These are phyloP conservation scores for Clonostachys byssicola DNA, from an alignment of 2,329 filamentous ascomycete genomes.

Conservation along the genomic window DNA sequence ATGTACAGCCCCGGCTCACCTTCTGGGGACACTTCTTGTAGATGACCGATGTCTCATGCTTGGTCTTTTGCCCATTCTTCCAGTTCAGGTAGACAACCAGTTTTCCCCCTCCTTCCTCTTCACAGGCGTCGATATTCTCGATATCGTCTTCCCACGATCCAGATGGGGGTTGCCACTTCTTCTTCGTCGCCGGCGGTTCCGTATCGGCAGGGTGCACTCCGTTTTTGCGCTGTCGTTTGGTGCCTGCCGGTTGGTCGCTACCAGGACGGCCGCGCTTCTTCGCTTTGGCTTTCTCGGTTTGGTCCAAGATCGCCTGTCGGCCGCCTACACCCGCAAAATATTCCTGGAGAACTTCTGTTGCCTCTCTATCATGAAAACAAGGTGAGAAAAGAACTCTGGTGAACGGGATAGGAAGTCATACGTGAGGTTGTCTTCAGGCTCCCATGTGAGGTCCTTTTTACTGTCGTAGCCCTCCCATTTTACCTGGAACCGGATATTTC, in stretches of 20 bases:
- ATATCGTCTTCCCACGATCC: constrained; percentile 78
- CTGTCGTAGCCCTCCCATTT: constrained; percentile 80
- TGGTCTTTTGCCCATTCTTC: constrained; percentile 70
- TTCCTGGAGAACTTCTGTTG: constrained; percentile 54
- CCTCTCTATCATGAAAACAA: constrained; percentile 42
- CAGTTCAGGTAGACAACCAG: constrained; percentile 69
- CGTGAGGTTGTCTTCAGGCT: constrained; percentile 63
- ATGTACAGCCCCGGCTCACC: constrained; percentile 32
- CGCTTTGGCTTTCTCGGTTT: constrained; percentile 43
- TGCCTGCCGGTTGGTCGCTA: constrained; percentile 22
- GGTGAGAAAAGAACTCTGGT: background rate
- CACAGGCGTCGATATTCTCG: constrained; percentile 65
- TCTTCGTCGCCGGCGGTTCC: constrained; percentile 40
- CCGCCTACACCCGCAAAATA: constrained; percentile 65
- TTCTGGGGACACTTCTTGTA: constrained; percentile 78
- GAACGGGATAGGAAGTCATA: constrained; percentile 4
- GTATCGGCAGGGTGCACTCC: constrained; percentile 43
- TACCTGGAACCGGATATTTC: constrained; percentile 59
- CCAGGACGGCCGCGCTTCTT: constrained; percentile 56
- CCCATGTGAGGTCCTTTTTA: constrained; percentile 71
- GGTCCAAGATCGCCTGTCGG: constrained; percentile 46
- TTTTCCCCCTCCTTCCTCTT: constrained; percentile 55
- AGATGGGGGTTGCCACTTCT: constrained; percentile 61
- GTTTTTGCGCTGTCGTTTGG: constrained; percentile 42
- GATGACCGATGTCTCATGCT: constrained; percentile 63